These are phyloP conservation scores for Dendrobium catenatum DNA, from an alignment of 106 monocot genomes.

Conservation along the genomic window DNA sequence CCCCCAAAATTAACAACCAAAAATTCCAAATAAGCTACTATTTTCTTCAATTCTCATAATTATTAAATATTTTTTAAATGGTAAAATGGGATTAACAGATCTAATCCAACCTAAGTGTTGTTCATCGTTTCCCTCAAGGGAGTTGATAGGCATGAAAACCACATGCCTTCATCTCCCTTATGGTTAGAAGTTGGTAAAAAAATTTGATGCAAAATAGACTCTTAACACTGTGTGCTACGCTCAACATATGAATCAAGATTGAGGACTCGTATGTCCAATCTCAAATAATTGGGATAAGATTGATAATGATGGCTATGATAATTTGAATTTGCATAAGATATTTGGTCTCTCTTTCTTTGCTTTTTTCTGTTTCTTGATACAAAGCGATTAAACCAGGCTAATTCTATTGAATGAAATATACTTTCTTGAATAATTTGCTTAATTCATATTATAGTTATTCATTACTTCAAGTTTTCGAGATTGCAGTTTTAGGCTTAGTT, in stretches of 20 bases:
- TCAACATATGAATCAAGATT: neutral
- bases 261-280: neutral
- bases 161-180: neutral
- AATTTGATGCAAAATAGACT: neutral
- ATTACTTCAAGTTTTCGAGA: neutral
- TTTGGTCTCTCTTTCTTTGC: neutral
- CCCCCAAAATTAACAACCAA: neutral
- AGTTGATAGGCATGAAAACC: neutral
- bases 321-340: neutral
- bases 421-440: conserved; percentile 1
- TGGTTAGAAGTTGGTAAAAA: neutral
- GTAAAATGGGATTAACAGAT: neutral
- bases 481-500: neutral
- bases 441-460: neutral
- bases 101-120: neutral
- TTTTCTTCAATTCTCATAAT: neutral
- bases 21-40: neutral
- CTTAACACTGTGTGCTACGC: neutral
- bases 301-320: neutral
- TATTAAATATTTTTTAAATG: neutral
- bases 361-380: neutral
- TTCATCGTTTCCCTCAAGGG: neutral
- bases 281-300: neutral
- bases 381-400: neutral
- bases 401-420: neutral